Base-by-base conservation (phyloP, 2,329 filamentous ascomycete species). In the Furcasterigmium sp. region DNA sequence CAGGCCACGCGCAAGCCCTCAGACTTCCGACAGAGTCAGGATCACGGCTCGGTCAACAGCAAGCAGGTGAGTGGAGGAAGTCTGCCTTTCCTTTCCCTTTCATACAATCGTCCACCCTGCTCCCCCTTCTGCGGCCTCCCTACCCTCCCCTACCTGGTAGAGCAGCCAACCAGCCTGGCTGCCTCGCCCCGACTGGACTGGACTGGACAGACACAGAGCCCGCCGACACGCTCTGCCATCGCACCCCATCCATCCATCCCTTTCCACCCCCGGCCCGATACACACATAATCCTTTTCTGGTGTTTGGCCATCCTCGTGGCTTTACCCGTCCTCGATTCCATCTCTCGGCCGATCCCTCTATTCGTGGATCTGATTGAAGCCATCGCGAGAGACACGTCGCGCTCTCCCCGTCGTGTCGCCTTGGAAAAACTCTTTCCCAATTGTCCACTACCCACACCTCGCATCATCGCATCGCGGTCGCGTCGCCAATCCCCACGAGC, bases 171-270 rank as follows among this genome's bases (percentile, higher is more conserved):
- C 32, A 35, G 32, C 32, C n/a, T 18, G 5, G 32, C 32, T 9
- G 8, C n/a, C 32, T 32, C 13, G 14, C 14, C 29, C 29, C 17
- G 29, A 13, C 29, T 32, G 29, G 14, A 15, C 29, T 32, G 29
- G 14, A 15, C 29, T 15, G 14, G 29, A 32, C 14, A 32, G n/a
- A n/a, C n/a, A 32, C 29, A 32, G 29, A 32, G 29, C n/a, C 23
- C 23, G n/a, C 32, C 32, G 32, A 35, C 32, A 35, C 32, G 32
- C 32, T 35, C 18, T 35, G n/a, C 32, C 32, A 35, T 35, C 32
- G 32, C 32, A 35, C 32, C 32, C 32, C 32, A 35, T 35, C 32
- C 32, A 35, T 35, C 32, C 32, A 35, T 35, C 32, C 32, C 32
- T 35, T 35, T 35, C 32, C 32, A 35, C 32, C 32, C 23, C 32